These are phyloP conservation scores for Crithidia bombi DNA, from an alignment of 208 protist genomes.

Conservation along the genomic window DNA sequence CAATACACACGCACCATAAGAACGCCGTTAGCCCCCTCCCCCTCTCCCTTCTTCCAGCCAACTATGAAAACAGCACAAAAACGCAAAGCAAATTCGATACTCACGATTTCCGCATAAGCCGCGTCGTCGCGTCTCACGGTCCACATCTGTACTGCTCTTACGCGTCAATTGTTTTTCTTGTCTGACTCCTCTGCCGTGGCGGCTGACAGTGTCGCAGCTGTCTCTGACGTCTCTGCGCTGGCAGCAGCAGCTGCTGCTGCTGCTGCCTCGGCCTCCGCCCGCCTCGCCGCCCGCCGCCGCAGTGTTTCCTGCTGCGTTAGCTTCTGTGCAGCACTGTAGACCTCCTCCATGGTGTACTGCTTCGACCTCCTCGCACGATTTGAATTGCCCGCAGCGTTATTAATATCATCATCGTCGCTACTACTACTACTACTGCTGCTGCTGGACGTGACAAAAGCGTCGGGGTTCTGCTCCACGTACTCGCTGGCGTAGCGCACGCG, in stretches of 20 bases:
- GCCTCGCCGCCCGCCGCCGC: conserved; percentile 3
- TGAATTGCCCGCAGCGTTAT: conserved; percentile 1
- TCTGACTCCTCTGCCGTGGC: conserved; percentile 3
- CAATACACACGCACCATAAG: too few species aligned
- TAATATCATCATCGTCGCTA: conserved; percentile 11
- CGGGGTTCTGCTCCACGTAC: conserved; percentile 23
- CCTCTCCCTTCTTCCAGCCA: too few species aligned
- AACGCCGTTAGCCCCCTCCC: too few species aligned
- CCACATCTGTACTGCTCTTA: background rate
- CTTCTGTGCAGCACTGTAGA: conserved; percentile 15
- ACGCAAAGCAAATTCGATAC: background rate
- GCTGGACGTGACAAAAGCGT: conserved; percentile 20
- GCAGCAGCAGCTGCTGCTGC: conserved; percentile 1
- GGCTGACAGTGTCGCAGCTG: background rate
- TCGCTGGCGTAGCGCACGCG: conserved; percentile 44
- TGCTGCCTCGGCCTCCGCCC: background rate
- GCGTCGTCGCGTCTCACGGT: background rate
- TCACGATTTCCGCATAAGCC: background rate
- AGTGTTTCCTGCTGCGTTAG: conserved; percentile 26
- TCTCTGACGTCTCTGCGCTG: background rate
- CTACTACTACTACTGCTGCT: conserved; percentile 17
- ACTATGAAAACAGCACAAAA: background rate
- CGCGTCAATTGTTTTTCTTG: conserved; percentile 6
- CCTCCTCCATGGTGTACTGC: conserved; percentile 36
- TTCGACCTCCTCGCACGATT: background rate